Evolutionary conservation across 2,329 filamentous ascomycete species (phyloP).

Genomic region (Aureobasidium vineae): DNA sequence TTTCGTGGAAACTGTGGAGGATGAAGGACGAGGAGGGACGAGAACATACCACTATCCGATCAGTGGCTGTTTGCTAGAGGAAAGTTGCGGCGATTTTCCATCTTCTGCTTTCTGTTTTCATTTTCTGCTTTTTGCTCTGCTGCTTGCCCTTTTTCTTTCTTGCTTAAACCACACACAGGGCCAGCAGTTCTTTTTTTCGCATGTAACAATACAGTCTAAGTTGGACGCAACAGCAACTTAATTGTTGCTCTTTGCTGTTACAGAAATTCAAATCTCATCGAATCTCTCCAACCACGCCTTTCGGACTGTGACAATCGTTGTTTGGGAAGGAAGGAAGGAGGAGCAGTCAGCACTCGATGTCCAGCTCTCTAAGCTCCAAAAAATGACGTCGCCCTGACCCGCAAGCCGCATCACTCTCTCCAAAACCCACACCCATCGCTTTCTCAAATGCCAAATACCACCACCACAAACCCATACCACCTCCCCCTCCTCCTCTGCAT

Average conservation of each 20-base stretch:
- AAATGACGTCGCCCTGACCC: background rate
- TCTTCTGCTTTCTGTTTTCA: background rate
- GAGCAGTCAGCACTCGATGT: background rate
- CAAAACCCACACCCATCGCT: background rate
- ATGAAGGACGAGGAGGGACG: background rate
- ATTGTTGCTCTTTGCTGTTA: background rate
- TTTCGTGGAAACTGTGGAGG: background rate
- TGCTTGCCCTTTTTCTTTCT: background rate
- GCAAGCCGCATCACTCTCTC: background rate
- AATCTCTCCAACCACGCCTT: too few relatives aligned
- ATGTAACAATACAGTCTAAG: constrained; percentile 2
- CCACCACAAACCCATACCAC: constrained; percentile 38
- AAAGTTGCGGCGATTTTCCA: background rate
- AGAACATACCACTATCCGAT: background rate
- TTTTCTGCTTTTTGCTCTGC: background rate
- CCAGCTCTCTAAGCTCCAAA: background rate
- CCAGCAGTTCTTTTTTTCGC: background rate
- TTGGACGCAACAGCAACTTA: background rate
- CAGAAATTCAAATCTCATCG: background rate
- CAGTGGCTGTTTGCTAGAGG: background rate
- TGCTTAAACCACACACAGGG: background rate
- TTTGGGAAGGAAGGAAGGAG: too few relatives aligned
- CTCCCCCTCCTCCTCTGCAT: constrained; percentile 46
- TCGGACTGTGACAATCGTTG: too few relatives aligned
- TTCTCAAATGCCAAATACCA: constrained; percentile 30